phyloP scores from a whole-genome alignment of 169 alveolate genomes.

The Eimeria nieschulzi region DNA sequence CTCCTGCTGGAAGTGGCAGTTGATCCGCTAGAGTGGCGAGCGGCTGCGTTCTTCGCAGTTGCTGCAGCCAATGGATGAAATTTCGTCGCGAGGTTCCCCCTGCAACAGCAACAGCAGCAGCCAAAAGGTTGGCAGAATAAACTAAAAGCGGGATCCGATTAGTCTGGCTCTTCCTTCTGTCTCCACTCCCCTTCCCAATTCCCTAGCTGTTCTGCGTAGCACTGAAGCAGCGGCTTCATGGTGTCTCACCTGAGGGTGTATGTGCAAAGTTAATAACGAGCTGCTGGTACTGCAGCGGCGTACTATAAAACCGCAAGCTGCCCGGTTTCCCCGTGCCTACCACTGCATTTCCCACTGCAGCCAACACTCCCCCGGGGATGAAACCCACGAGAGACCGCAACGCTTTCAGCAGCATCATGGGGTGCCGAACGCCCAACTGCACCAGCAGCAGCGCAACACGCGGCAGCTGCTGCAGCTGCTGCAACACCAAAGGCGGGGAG shows the following conservation, averaged over 20 bases:
- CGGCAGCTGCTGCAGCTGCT: constrained; percentile 65
- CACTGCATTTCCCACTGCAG: constrained; percentile 58
- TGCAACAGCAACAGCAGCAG: constrained; percentile 50
- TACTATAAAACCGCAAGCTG: constrained; percentile 69
- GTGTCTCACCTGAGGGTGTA: constrained; percentile 62
- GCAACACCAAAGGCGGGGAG: constrained; percentile 69
- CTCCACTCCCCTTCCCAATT: neutral
- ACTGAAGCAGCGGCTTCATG: neutral
- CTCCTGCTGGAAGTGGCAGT: neutral
- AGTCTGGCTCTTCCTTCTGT: neutral
- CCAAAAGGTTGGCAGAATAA: neutral
- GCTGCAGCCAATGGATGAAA: constrained; percentile 61
- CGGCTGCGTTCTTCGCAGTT: constrained; percentile 40
- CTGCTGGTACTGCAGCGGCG: constrained; percentile 60
- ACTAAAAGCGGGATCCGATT: neutral
- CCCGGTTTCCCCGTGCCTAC: constrained; percentile 32
- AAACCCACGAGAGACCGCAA: constrained; percentile 18
- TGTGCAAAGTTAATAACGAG: constrained; percentile 59
- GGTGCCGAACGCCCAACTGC: constrained; percentile 43
- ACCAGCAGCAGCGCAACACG: constrained; percentile 53
- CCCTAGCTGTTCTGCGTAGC: neutral
- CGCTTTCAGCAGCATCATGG: constrained; percentile 43
- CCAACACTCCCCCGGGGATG: constrained; percentile 46
- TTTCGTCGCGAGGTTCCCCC: constrained; percentile 55
- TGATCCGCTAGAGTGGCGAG: constrained; percentile 13